These are phyloP conservation scores for Fusarium torreyae DNA, from an alignment of 2,329 filamentous ascomycete species.

Conservation along the genomic window DNA sequence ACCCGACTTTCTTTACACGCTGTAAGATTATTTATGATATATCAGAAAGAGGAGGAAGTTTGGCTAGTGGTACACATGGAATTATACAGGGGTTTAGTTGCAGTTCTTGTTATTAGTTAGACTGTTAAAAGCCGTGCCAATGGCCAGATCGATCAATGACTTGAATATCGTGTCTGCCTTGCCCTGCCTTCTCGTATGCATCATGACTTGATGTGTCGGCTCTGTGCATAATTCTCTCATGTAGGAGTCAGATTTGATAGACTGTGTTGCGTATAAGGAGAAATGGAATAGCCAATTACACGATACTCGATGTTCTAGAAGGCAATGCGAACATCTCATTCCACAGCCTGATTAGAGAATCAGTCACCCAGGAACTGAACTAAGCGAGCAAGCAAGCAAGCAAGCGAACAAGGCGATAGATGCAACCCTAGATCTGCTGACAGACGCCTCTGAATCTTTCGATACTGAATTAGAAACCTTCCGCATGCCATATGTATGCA, in stretches of 20 bases:
- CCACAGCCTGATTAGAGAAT: constrained; percentile 1
- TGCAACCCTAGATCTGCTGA: constrained; percentile 2
- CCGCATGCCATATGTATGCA: neutral
- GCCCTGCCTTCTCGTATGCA: neutral
- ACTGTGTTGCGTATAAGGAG: neutral
- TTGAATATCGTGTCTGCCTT: neutral
- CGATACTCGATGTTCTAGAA: constrained; percentile 1
- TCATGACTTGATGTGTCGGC: constrained; percentile 1
- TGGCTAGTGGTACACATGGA: constrained; percentile 9
- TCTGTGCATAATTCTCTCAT: constrained; percentile 20
- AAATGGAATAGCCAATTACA: neutral
- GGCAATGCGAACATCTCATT: neutral
- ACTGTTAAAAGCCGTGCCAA: constrained; percentile 18
- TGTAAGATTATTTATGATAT: constrained; percentile 55
- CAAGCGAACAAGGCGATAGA: constrained; percentile 2
- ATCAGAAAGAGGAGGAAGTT: constrained; percentile 23
- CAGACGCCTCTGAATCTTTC: neutral
- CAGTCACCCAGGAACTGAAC: constrained; percentile 1
- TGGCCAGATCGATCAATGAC: constrained; percentile 10
- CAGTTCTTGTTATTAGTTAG: constrained; percentile 11
- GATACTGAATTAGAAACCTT: neutral
- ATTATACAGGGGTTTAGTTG: constrained; percentile 17
- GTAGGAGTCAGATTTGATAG: neutral
- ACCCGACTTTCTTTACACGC: constrained; percentile 80
- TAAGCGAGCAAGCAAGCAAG: neutral